Evolutionary conservation across 768 basidiomycete genomes (phyloP).

Genomic region (Termitomyces sp.): DNA sequence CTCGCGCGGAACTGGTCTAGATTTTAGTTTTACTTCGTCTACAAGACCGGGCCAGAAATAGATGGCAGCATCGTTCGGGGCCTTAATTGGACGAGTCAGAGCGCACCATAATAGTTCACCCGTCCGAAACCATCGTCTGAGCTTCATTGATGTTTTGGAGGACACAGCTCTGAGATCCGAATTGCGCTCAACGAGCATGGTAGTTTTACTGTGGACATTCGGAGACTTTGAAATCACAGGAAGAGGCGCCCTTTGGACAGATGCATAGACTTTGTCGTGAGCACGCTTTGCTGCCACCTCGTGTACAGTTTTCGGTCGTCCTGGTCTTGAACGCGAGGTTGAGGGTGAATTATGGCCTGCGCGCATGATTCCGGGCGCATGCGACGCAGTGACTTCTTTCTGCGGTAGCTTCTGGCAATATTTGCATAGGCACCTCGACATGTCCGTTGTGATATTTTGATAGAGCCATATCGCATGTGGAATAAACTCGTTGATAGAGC

Average conservation of each 20-base stretch:
- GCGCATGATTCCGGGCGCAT: slow-evolving; percentile 33
- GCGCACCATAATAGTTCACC: slow-evolving; percentile 72
- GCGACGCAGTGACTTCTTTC: slow-evolving; percentile 58
- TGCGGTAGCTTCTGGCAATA: slow-evolving; percentile 72
- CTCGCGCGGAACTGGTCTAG: slow-evolving; percentile 29
- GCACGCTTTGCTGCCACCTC: slow-evolving; percentile 20
- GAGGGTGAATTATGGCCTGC: slow-evolving; percentile 20
- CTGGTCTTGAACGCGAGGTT: slow-evolving; percentile 18
- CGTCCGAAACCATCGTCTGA: slow-evolving; percentile 59
- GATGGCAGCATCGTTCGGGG: slow-evolving; percentile 40
- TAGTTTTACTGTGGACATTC: slow-evolving; percentile 30
- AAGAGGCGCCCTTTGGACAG: slow-evolving; percentile 31
- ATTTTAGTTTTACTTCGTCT: slow-evolving; percentile 48
- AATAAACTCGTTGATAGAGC: slow-evolving; percentile 80
- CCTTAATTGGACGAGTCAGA: slow-evolving; percentile 44
- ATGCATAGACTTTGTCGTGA: slow-evolving; percentile 31
- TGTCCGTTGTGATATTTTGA: slow-evolving; percentile 41
- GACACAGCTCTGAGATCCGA: slow-evolving; percentile 58
- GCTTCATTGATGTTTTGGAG: slow-evolving; percentile 33
- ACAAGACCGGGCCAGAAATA: slow-evolving; percentile 73
- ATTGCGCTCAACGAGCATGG: slow-evolving; percentile 57
- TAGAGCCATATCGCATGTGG: slow-evolving; percentile 82
- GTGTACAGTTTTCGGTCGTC: slow-evolving; percentile 16
- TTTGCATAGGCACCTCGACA: slow-evolving; percentile 62
- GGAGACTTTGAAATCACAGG: slow-evolving; percentile 26